Percentiles rank a stretch among this genome's conserved stretches.
phyloP scores from a whole-genome alignment of 2,329 filamentous ascomycete species.

The Madurella mycetomatis region DNA sequence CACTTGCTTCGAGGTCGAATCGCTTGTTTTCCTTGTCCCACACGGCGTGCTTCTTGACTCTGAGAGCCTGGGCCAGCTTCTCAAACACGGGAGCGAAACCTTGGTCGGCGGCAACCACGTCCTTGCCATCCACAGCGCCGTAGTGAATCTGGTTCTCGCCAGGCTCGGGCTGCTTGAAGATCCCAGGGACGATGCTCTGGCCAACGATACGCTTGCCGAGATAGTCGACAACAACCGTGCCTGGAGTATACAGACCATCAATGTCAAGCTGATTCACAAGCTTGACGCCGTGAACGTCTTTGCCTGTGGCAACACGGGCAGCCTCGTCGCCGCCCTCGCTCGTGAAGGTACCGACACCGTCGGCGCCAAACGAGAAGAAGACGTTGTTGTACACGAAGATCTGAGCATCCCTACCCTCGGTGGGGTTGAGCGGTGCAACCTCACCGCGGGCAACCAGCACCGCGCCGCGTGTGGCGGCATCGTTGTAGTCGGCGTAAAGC shows the following conservation, averaged over 20 bases:
- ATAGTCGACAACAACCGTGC: conserved; percentile 95
- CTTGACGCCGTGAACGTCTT: conserved; percentile 91
- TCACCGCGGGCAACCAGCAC: conserved; percentile 90
- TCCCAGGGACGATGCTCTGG: conserved; percentile 96
- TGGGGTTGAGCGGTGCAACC: conserved; percentile 89
- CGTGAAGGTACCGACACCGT: conserved; percentile 95
- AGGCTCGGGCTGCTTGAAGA: conserved; percentile 97
- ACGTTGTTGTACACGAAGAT: conserved; percentile 99
- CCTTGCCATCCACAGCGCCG: conserved; percentile 94
- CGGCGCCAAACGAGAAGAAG: conserved; percentile 97
- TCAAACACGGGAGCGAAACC: conserved; percentile 79
- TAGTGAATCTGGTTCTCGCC: conserved; percentile 99
- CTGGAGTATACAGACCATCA: conserved; percentile 87
- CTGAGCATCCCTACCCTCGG: conserved; percentile 85
- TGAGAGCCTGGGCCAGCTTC: conserved; percentile 84
- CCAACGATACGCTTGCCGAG: conserved; percentile 95
- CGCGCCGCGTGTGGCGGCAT: conserved; percentile 87
- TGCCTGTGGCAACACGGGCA: conserved; percentile 89
- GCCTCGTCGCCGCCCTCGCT: conserved; percentile 96
- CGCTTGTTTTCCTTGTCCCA: conserved; percentile 95
- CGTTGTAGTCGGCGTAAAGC: conserved; percentile 95
- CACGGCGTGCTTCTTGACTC: conserved; percentile 89
- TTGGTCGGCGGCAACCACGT: conserved; percentile 86
- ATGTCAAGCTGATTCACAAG: conserved; percentile 97
- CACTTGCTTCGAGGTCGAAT: conserved; percentile 88